Conservation (phyloP, 768 basidiomycete genomes). For the Hericium rajendrae region DNA sequence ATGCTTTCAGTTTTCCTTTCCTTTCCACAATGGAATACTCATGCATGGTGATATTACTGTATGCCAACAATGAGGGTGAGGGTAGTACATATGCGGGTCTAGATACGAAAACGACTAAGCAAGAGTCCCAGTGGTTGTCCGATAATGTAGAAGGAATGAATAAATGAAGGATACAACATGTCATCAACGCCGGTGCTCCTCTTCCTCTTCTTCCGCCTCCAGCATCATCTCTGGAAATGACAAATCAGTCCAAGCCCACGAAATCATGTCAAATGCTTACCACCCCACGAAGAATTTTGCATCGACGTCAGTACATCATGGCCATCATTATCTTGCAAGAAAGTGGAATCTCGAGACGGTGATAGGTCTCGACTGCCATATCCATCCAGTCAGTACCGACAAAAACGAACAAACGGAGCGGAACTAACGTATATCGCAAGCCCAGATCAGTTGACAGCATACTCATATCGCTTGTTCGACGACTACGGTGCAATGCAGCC, state of each 20-base stretch:
- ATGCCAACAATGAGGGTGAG: constrained; percentile 7
- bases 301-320: constrained; percentile 43
- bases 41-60: neutral
- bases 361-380: constrained; percentile 20
- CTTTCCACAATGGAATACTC: neutral
- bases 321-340: constrained; percentile 25
- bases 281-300: constrained; percentile 65
- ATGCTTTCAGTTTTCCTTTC: neutral
- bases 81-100: constrained; percentile 7
- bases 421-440: constrained; percentile 37
- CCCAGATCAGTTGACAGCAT: constrained; percentile 42
- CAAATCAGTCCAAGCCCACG: neutral
- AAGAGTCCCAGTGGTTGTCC: neutral
- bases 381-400: neutral
- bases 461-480: constrained; percentile 50
- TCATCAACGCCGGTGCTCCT: constrained; percentile 3
- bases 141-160: neutral
- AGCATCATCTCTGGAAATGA: constrained; percentile 30
- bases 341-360: constrained; percentile 13
- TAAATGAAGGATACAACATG: neutral
- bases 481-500: constrained; percentile 45
- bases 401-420: neutral
- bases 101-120: neutral
- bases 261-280: constrained; percentile 27
- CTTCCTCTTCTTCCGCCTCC: constrained; percentile 36